phyloP scores from a whole-genome alignment of 768 basidiomycete genomes.

The Rhodotorula kratochvilovae region DNA sequence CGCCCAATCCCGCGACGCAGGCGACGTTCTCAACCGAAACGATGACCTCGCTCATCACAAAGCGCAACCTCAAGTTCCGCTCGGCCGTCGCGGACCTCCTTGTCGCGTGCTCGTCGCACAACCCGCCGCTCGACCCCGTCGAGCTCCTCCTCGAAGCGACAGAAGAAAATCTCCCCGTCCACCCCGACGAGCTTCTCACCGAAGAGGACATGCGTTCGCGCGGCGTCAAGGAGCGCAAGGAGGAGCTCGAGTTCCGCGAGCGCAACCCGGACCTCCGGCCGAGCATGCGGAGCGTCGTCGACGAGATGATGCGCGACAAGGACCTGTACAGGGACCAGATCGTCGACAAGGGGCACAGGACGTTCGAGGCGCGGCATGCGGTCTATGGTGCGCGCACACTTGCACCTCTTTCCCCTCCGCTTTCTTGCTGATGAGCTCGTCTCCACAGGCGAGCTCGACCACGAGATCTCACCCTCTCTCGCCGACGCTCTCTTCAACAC shows the following conservation, averaged over 20 bases:
- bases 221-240: conserved; percentile 29
- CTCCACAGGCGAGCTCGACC: conserved; percentile 50
- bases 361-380: conserved; percentile 56
- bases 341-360: conserved; percentile 53
- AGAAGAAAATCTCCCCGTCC: conserved; percentile 65
- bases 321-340: conserved; percentile 72
- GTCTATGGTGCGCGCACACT: conserved; percentile 52
- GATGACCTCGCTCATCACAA: conserved; percentile 64
- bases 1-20: conserved; percentile 3
- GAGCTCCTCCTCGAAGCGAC: conserved; percentile 63
- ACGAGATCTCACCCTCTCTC: conserved; percentile 60
- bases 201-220: conserved; percentile 19
- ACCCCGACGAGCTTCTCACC: conserved; percentile 50
- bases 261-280: conserved; percentile 53
- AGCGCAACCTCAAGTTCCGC: conserved; percentile 62
- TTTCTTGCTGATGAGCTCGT: too few species aligned
- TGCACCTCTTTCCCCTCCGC: background rate
- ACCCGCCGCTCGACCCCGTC: conserved; percentile 58
- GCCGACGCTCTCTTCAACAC: conserved; percentile 57
- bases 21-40: conserved; percentile 47
- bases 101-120: conserved; percentile 40
- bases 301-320: conserved; percentile 53
- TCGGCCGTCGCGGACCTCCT: conserved; percentile 65
- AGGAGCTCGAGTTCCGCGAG: conserved; percentile 41
- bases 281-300: conserved; percentile 58